Base-by-base conservation (phyloP, 1,284 basidiomycete genomes). In the Blastosporella zonata region DNA sequence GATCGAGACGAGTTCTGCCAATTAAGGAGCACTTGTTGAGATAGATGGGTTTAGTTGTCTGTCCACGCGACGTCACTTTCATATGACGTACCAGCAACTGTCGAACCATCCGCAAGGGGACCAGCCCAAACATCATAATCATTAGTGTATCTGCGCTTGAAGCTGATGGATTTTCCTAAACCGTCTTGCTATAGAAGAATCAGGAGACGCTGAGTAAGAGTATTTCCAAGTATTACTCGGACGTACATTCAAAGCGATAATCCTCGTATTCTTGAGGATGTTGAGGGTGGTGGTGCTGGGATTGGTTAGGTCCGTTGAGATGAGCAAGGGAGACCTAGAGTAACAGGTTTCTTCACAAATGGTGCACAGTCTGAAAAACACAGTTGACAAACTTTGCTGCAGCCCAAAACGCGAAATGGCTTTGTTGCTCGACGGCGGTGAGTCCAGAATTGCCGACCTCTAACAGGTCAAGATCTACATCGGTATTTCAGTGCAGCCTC, bases 91-190 rank as follows among this genome's bases (percentile, higher is more conserved):
- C 76, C 61, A 50, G 65, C 76, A 44, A 75, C 70, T 21, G 68
- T 72, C 1, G 74, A 77, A 21, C 74, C 75, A 59, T 77, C 73
- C n/a, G 73, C 62, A 17, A 78, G 56, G 25, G 72, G 72, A 6
- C 75, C 75, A 22, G 72, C 64, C 75, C 75, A 79, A 6, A 77
- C 72, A 50, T 79, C 76, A 47, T 73, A 63, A 47, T 74, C 72
- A 47, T 74, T 72, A 0, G 73, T 72, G 56, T 78, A 77, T 40
- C 76, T 69, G 44, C 75, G 67, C 54, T 65, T 71, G 60, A 78
- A 76, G 15, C 53, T 57, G 33, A 78, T 73, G 18, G 75, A 77
- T 58, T 63, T 66, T 23, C 75, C 76, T 7, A 78, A 59, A 29
- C 67, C 33, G 51, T 78, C 76, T 75, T 78, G 74, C 75, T 77